phyloP scores from a whole-genome alignment of 78 protist species.

The Dictyostelium firmibasis region DNA sequence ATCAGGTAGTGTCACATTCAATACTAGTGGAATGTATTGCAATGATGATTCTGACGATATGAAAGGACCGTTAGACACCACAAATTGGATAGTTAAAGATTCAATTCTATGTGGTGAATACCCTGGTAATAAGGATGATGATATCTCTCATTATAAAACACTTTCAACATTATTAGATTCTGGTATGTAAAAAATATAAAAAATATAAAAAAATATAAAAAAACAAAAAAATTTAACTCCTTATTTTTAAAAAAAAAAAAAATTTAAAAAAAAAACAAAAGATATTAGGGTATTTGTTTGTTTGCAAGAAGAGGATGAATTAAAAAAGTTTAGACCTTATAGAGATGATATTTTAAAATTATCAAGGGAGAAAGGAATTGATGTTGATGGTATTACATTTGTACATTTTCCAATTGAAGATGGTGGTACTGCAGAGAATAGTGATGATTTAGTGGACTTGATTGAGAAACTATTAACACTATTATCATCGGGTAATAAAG shows the following conservation, averaged over 20 bases:
- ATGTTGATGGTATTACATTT: conserved; percentile 7
- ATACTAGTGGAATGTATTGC: conserved; percentile 5
- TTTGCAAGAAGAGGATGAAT: conserved; percentile 41
- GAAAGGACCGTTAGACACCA: conserved; percentile 47
- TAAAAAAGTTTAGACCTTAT: conserved; percentile 35
- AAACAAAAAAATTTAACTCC: not conserved
- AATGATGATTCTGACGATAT: conserved; percentile 36
- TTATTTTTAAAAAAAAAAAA: too few species aligned
- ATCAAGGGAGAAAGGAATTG: conserved; percentile 8
- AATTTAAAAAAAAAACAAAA: not conserved
- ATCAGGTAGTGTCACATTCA: not conserved
- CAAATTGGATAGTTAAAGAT: conserved; percentile 51
- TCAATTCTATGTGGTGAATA: conserved; percentile 54
- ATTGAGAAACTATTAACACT: conserved; percentile 3
- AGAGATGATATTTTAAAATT: conserved; percentile 8
- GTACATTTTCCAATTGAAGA: conserved; percentile 62
- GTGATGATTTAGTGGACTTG: conserved; percentile 18
- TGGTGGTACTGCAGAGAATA: conserved; percentile 55
- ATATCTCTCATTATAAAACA: not conserved
- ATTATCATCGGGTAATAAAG: not conserved
- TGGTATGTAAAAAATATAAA: not conserved
- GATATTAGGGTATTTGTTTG: conserved; percentile 68
- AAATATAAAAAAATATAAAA: not conserved
- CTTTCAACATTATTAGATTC: conserved; percentile 24
- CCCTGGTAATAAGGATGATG: conserved; percentile 37